Evolutionary conservation across 495 filamentous ascomycete species (phyloP), one percentile per base, ranked within the genome.

Genomic region (Penicillium flavigenum): DNA sequence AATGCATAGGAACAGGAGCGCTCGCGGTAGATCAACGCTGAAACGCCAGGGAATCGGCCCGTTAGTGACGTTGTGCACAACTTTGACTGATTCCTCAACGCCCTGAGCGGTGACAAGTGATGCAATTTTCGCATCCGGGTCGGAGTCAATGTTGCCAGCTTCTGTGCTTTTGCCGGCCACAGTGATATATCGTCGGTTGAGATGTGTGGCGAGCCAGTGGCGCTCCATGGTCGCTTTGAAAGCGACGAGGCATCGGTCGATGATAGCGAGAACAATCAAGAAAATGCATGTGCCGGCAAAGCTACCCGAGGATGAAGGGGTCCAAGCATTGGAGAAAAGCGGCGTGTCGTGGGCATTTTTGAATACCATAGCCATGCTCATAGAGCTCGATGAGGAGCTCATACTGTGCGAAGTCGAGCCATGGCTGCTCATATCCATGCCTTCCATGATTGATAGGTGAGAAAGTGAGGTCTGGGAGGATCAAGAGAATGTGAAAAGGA

Each of bases 271-370:
- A 16, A 86, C 55, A 70, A 94, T 85, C 44, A 96, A 79, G 71
- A 96, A 95, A 69, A 96, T 87, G 72, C 92, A 95, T 36, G 90
- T 93, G 39, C 81, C 91, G 5, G 88, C 91, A 68, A 96, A 97
- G 49, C 76, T 62, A 51, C 87, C 88, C 0, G 79, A 77, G 17
- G 72, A 82, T 7, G 64, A 75, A 11, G 92, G 93, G 5, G 84
- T 86, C 91, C 92, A 97, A 32, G 72, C 59, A 0, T 73, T 60
- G 7, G 89, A 88, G 79, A 83, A 96, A 58, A 96, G 84, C 1
- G 91, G 78, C 0, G 89, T 92, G 58, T 65, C 74, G 44, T 82
- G 85, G 56, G 75, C 69, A 63, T 79, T 86, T 54, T 80, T 83
- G 77, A 96, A 96, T 46, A 71, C 63, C 66, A 75, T 72, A 36